Base-by-base conservation (phyloP, 208 protist species). In the Trypanosoma boissoni region DNA sequence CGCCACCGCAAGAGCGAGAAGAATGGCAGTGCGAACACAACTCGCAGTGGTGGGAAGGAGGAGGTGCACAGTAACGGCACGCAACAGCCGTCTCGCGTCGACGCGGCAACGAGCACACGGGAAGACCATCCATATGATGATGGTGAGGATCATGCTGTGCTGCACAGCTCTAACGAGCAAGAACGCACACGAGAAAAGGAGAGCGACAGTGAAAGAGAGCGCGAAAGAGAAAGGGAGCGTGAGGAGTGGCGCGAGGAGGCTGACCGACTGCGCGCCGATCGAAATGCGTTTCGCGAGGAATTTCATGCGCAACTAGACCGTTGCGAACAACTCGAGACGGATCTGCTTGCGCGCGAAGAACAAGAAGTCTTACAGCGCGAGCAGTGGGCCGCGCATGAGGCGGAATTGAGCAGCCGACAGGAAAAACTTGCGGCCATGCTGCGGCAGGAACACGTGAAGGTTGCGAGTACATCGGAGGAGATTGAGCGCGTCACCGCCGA, bases 301-400 rank as follows among this genome's bases (percentile, higher is more conserved):
- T 59, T 78, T 21, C 42, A 16, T n/a, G 50, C 34, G 0, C 55
- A 70, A 44, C 62, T 61, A 36, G 36, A 83, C 14, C 63, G 58
- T 3, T 69, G 64, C 42, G 82, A 85, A 42, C 68, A 75, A 1
- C 43, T 81, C 26, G 76, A 89, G 54, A 82, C 72, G n/a, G 66
- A 51, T 34, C 67, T 86, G 28, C 31, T 89, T 46, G 64, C 58
- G 1, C 74, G 69, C 26, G 73, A 81, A 44, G 80, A 88, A 48
- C 69, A 79, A 52, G 60, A 83, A 23, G 8, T 64, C 21, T 14
- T 21, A 5, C 58, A 55, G 29, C 26, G 34, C 28, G 63, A 69
- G 29, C 66, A 74, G 61, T 68, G 60, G 60, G 21, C 57, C 5
- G 1, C 23, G 8, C 43, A 43, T n/a, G 56, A 68, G 53, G 45